Base-by-base conservation (phyloP, 1,139 yeast genomes). In the Sugiyamaella xylanicola region DNA sequence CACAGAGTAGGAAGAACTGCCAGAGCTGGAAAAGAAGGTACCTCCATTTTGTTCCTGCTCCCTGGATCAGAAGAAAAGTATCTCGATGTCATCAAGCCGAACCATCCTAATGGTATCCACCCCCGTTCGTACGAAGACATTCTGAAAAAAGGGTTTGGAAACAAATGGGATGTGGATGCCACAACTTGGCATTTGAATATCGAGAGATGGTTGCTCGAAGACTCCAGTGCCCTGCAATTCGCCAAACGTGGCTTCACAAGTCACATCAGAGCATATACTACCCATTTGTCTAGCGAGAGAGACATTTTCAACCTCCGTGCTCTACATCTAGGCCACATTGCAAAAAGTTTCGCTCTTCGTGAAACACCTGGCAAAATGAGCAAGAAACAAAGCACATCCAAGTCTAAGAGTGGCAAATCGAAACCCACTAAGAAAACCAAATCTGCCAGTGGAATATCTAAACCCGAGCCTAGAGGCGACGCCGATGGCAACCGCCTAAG, bases 1-100 rank as follows among this genome's bases (percentile, higher is more conserved):
- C 99, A 93, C 70, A 80, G 99, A 63, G 91, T 91, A 40, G 99
- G 99, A 46, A 83, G 99, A 75, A 92, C 98, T 0, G 98, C 98
- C 0, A 83, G 99, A 72, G 99, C 98, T 1, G 86, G 88, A 52
- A 80, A 85, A 42, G 58, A 66, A 0, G 99, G 99, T 64, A 75
- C 77, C 51, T 93, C 96, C 62, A 73, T 84, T 2, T 72, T 93
- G 58, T 90, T 93, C 67, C 74, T 95, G 51, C 75, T 92, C 41
- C 98, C 99, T 0, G 95, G 96, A 1, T 80, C 77, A 59, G 99
- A 93, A 72, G 97, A 91, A 72, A 85, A 82, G 9, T 95, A 95
- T 69, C 76, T 87, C 56, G 89, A 85, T 11, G 71, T 74, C 52
- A 77, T 86, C 48, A 75, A 74, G 49, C 75, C 77, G 3, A 74